Conservation (phyloP, 345 rosid genomes). For the Trapa incisa region DNA sequence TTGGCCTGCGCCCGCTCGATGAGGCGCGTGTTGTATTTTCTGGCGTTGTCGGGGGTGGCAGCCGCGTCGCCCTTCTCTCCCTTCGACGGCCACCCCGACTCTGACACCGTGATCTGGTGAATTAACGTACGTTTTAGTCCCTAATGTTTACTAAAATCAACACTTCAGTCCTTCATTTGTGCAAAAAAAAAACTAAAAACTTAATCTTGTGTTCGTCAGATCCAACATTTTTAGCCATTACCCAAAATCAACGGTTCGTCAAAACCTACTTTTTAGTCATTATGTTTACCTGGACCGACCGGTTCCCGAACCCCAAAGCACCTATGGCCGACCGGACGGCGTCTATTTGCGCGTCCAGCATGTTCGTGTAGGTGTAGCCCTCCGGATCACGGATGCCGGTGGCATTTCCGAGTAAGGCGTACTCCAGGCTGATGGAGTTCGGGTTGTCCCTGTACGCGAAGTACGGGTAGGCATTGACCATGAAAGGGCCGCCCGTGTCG, state of each 20-base stretch:
- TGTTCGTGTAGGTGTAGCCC: slow-evolving; percentile 37
- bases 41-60: slow-evolving; percentile 37
- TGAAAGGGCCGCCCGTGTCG: slow-evolving; percentile 42
- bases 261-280: no score
- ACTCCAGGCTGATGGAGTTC: slow-evolving; percentile 29
- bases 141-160: no score
- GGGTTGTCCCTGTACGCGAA: slow-evolving; percentile 50
- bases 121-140: no score
- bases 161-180: no score
- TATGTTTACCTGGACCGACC: slow-evolving; percentile 17
- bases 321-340: slow-evolving; percentile 44
- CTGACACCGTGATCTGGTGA: slow-evolving; percentile 22
- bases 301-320: slow-evolving; percentile 35
- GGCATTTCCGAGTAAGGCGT: slow-evolving; percentile 42
- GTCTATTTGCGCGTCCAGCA: slow-evolving; percentile 59
- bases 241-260: no score
- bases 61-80: slow-evolving; percentile 33
- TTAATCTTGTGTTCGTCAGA: no score
- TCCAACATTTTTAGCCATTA: no score
- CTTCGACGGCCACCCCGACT: slow-evolving; percentile 60
- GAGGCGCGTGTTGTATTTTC: slow-evolving; percentile 44
- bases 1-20: slow-evolving; percentile 41
- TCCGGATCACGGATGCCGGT: slow-evolving; percentile 40
- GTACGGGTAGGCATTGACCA: slow-evolving; percentile 61
- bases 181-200: no score